Evolutionary conservation across 768 basidiomycete genomes (phyloP).

Genomic region (Galerina marginata): DNA sequence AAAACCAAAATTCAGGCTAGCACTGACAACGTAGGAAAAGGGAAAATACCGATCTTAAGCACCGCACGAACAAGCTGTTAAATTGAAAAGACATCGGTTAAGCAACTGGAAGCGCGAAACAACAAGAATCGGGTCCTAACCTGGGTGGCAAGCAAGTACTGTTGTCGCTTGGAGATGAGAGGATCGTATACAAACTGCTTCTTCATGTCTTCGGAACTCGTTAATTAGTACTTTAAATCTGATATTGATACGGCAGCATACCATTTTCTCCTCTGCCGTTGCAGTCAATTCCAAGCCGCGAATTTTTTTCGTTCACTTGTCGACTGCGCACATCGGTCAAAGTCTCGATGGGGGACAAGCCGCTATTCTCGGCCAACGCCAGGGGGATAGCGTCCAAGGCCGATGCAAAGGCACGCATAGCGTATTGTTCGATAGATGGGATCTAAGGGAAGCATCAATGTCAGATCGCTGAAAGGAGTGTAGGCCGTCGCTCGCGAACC

Average conservation of each 20-base stretch:
- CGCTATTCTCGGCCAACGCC: constrained; percentile 97
- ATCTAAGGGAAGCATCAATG: constrained; percentile 55
- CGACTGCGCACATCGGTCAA: constrained; percentile 94
- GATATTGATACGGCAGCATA: constrained; percentile 28
- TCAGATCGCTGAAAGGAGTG: background rate
- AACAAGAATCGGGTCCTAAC: constrained; percentile 41
- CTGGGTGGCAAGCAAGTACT: constrained; percentile 97
- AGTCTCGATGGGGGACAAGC: constrained; percentile 94
- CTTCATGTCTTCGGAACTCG: constrained; percentile 81
- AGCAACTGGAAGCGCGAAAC: background rate
- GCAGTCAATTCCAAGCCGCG: constrained; percentile 93
- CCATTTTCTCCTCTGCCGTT: constrained; percentile 85
- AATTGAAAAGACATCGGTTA: constrained; percentile 10
- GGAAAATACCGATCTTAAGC: constrained; percentile 78
- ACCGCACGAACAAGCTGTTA: constrained; percentile 80
- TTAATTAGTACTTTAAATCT: background rate
- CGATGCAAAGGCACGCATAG: constrained; percentile 98
- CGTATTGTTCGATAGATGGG: constrained; percentile 97
- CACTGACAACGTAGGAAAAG: background rate
- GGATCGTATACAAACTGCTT: constrained; percentile 97
- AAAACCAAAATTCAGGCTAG: constrained; percentile 9
- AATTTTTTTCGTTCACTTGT: constrained; percentile 86
- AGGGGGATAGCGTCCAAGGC: constrained; percentile 95
- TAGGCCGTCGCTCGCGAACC: constrained; percentile 42
- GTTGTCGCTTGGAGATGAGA: constrained; percentile 95